Conservation (phyloP, 371 early-diverging fungal genomes). For the Lichtheimia hyalospora region DNA sequence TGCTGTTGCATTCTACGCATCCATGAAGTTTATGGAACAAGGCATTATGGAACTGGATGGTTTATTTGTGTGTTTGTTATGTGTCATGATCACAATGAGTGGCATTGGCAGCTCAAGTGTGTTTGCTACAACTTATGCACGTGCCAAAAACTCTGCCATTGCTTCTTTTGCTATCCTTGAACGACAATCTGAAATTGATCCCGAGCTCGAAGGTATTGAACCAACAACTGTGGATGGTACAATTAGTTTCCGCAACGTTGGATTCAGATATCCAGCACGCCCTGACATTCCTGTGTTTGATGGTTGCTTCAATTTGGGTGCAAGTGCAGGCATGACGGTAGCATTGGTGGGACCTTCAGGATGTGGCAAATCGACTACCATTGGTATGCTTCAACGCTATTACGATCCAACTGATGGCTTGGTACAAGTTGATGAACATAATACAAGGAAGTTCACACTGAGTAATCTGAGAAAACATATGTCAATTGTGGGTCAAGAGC, state of each 20-base stretch:
- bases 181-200: constrained; percentile 70
- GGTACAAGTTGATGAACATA: constrained; percentile 62
- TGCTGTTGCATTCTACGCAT: constrained; percentile 58
- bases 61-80: constrained; percentile 67
- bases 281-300: constrained; percentile 70
- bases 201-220: constrained; percentile 59
- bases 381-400: constrained; percentile 84
- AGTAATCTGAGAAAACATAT: constrained; percentile 68
- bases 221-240: constrained; percentile 48
- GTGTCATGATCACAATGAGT: constrained; percentile 69
- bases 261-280: constrained; percentile 85
- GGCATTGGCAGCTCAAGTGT: constrained; percentile 62
- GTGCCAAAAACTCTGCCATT: constrained; percentile 81
- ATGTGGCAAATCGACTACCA: constrained; percentile 80
- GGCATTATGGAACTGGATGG: constrained; percentile 28
- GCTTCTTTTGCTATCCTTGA: constrained; percentile 74
- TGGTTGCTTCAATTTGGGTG: constrained; percentile 67
- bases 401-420: constrained; percentile 73
- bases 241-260: constrained; percentile 55
- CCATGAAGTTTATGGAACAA: constrained; percentile 41
- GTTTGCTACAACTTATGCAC: constrained; percentile 59
- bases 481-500: constrained; percentile 88
- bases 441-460: constrained; percentile 63
- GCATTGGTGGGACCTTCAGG: constrained; percentile 54
- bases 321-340: constrained; percentile 73